Conservation (phyloP, 768 basidiomycete genomes). For the Multifurca ochricompacta region DNA sequence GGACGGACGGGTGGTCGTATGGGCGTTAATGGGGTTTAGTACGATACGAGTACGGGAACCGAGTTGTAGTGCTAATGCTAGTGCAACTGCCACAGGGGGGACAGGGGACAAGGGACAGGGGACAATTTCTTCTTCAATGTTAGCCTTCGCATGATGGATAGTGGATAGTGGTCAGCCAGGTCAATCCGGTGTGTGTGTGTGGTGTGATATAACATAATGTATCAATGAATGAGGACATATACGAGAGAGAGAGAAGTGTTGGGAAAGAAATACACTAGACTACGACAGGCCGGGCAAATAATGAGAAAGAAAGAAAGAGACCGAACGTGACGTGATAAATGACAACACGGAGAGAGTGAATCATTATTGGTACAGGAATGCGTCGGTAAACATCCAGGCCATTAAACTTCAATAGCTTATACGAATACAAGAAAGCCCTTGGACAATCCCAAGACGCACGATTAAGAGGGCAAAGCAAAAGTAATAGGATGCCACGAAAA, state of each 20-base stretch:
- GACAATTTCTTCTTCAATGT: too few relatives aligned
- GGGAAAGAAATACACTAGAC: slow-evolving; percentile 11
- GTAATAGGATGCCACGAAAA: neutral
- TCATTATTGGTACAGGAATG: slow-evolving; percentile 15
- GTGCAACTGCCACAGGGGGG: too few relatives aligned
- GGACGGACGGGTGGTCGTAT: slow-evolving; percentile 18
- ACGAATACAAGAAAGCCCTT: slow-evolving; percentile 8
- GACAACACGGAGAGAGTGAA: neutral
- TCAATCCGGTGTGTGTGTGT: neutral
- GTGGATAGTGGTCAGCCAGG: too few relatives aligned
- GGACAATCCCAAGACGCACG: neutral
- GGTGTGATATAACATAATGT: slow-evolving; percentile 6
- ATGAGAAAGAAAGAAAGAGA: neutral
- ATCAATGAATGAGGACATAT: neutral
- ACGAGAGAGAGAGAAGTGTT: neutral
- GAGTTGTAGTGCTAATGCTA: too few relatives aligned
- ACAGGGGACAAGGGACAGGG: too few relatives aligned
- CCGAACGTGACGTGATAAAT: slow-evolving; percentile 9
- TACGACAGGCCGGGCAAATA: slow-evolving; percentile 6
- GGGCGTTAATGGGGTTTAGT: slow-evolving; percentile 19
- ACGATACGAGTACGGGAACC: too few relatives aligned
- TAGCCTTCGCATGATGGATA: too few relatives aligned
- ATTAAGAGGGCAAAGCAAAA: neutral
- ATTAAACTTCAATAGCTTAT: slow-evolving; percentile 5
- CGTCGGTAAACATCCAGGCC: neutral